A percentile compares a stretch with the other conserved stretches of the same genome.
These are phyloP conservation scores for Xylaria venustula DNA, from an alignment of 495 filamentous ascomycete species.

Conservation along the genomic window DNA sequence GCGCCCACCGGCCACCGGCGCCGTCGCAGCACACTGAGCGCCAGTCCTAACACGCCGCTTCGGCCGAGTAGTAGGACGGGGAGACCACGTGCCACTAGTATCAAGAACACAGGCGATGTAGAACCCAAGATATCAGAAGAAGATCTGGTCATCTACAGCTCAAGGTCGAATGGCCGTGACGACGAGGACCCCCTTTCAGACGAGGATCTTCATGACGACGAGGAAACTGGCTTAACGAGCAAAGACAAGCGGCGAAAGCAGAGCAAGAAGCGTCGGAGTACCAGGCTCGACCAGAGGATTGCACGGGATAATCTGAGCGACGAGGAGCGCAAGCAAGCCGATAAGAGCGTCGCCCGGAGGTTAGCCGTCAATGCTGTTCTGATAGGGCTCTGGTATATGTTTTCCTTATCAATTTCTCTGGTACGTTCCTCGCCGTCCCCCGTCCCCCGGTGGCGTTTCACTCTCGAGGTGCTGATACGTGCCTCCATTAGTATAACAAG, in stretches of 20 bases:
- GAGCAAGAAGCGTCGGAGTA: slow-evolving; percentile 63
- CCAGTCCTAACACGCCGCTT: slow-evolving; percentile 40
- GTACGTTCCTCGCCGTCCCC: slow-evolving; percentile 62
- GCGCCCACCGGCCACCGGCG: slow-evolving; percentile 51
- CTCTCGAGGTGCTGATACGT: slow-evolving; percentile 12
- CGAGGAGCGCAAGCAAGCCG: slow-evolving; percentile 66
- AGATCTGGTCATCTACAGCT: slow-evolving; percentile 23
- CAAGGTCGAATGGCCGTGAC: slow-evolving; percentile 19
- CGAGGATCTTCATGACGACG: slow-evolving; percentile 80
- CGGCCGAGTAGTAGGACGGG: slow-evolving; percentile 45
- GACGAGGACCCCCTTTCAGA: slow-evolving; percentile 49
- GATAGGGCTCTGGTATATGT: slow-evolving; percentile 90
- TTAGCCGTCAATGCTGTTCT: slow-evolving; percentile 69
- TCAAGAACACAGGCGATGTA: slow-evolving; percentile 31
- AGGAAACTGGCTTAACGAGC: slow-evolving; percentile 81
- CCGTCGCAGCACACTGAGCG: slow-evolving; percentile 56
- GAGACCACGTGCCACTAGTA: slow-evolving; percentile 45
- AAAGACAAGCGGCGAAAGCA: slow-evolving; percentile 66
- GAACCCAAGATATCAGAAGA: slow-evolving; percentile 44
- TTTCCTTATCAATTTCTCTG: slow-evolving; percentile 91
- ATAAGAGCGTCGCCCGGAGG: slow-evolving; percentile 66
- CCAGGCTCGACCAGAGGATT: slow-evolving; percentile 72
- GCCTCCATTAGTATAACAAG: slow-evolving; percentile 81
- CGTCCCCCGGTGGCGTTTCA: neutral
- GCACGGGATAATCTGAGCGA: slow-evolving; percentile 54